Evolutionary conservation across 106 monocot species (phyloP).

Genomic region (Dioscorea zingiberensis): DNA sequence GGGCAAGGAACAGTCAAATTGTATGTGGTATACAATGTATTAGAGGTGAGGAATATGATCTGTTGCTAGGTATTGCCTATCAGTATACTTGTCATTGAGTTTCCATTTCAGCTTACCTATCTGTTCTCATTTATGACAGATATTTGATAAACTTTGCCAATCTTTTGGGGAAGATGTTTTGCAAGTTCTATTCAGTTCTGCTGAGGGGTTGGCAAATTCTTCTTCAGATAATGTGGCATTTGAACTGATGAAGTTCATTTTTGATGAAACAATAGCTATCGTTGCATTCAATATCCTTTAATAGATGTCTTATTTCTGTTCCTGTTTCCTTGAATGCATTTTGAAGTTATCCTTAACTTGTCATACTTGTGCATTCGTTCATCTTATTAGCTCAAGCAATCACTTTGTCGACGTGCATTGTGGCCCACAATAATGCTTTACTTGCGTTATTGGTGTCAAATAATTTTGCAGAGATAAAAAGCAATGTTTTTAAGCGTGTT

Average conservation of each 20-base stretch:
- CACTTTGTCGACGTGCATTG: slow-evolving; percentile 90
- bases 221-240: slow-evolving; percentile 49
- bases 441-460: slow-evolving; percentile 82
- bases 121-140: slow-evolving; percentile 30
- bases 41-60: slow-evolving; percentile 57
- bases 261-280: slow-evolving; percentile 71
- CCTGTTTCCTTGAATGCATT: not conserved
- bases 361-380: slow-evolving; percentile 85
- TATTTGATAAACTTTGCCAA: slow-evolving; percentile 94
- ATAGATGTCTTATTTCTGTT: not conserved
- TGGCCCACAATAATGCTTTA: slow-evolving; percentile 95
- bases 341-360: slow-evolving; percentile 52
- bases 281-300: slow-evolving; percentile 93
- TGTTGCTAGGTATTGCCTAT: not conserved
- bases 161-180: slow-evolving; percentile 97
- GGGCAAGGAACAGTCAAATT: slow-evolving; percentile 92
- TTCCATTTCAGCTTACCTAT: not conserved
- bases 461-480: slow-evolving; percentile 96
- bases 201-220: slow-evolving; percentile 78
- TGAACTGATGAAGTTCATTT: slow-evolving; percentile 62
- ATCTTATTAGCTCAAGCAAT: slow-evolving; percentile 94
- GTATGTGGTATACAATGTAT: slow-evolving; percentile 96
- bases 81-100: not conserved
- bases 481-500: slow-evolving; percentile 90
- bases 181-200: slow-evolving; percentile 93